These are phyloP conservation scores for Hygrophila difformis DNA, from an alignment of 257 asterid genomes.

Conservation along the genomic window DNA sequence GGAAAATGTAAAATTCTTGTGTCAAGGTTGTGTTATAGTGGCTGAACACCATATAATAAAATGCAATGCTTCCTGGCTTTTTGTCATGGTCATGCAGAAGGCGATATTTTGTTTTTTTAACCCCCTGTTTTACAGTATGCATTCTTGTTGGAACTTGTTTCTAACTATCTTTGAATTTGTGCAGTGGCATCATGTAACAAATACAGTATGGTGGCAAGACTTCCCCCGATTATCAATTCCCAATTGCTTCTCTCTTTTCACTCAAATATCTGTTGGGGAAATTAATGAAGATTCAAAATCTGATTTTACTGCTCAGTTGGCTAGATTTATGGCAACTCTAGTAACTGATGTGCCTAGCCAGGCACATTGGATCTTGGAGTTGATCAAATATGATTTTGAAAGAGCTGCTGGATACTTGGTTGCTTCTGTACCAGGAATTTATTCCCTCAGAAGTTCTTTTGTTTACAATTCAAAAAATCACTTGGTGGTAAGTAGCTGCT, in stretches of 20 bases:
- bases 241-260: conserved; percentile 53
- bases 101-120: neutral
- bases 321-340: conserved; percentile 71
- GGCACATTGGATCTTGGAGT: conserved; percentile 73
- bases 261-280: conserved; percentile 40
- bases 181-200: conserved; percentile 82
- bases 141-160: conserved; percentile 4
- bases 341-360: conserved; percentile 71
- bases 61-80: too few species aligned
- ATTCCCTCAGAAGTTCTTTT: conserved; percentile 40
- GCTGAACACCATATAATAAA: too few species aligned
- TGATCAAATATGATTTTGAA: conserved; percentile 55
- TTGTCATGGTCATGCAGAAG: too few species aligned
- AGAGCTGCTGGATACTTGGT: conserved; percentile 65
- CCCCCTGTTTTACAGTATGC: neutral
- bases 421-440: conserved; percentile 79
- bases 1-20: too few species aligned
- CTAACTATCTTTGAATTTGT: conserved; percentile 20
- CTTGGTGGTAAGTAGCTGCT: conserved; percentile 43
- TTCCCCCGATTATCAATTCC: conserved; percentile 55
- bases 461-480: conserved; percentile 34
- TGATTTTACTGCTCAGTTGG: conserved; percentile 81
- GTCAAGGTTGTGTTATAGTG: too few species aligned
- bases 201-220: conserved; percentile 97
- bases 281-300: conserved; percentile 27